phyloP scores from a whole-genome alignment of 164 flowering plant species.

The Vitis riparia region DNA sequence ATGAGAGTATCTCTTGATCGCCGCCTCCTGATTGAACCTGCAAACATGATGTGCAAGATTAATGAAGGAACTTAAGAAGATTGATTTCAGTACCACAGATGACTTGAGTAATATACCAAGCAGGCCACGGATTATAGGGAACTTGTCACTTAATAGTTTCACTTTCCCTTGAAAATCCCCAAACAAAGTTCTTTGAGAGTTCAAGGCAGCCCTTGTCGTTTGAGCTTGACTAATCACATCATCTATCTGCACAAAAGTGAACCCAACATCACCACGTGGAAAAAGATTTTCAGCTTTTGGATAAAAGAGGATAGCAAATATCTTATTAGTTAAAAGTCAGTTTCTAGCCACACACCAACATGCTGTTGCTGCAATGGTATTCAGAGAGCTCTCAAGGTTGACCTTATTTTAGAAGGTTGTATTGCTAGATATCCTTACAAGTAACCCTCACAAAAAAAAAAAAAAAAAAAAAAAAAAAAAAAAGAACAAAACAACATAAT shows the following conservation, averaged over 20 bases:
- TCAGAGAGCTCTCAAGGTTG: too few relatives aligned
- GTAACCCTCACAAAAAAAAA: too few relatives aligned
- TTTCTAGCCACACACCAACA: too few relatives aligned
- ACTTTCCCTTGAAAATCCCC: conserved; percentile 96
- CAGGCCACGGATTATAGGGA: conserved; percentile 87
- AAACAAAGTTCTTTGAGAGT: conserved; percentile 76
- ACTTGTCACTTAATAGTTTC: conserved; percentile 77
- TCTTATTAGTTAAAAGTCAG: neutral
- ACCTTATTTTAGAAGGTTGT: too few relatives aligned
- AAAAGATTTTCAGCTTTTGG: neutral
- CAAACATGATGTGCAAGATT: conserved; percentile 4
- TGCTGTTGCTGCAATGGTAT: too few relatives aligned
- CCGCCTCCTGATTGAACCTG: conserved; percentile 89
- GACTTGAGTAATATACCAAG: conserved; percentile 49
- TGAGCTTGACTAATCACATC: conserved; percentile 97
- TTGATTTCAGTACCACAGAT: neutral
- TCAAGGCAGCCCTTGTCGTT: conserved; percentile 73
- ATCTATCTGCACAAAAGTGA: conserved; percentile 62
- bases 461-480: too few relatives aligned
- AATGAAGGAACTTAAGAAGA: neutral
- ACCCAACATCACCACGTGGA: neutral
- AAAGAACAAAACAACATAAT: too few relatives aligned
- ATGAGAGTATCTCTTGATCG: conserved; percentile 91
- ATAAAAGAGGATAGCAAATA: neutral
- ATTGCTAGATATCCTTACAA: too few relatives aligned